These are phyloP conservation scores for Lolium perenne DNA, from an alignment of 176 grass and related monocot genomes.

Conservation along the genomic window DNA sequence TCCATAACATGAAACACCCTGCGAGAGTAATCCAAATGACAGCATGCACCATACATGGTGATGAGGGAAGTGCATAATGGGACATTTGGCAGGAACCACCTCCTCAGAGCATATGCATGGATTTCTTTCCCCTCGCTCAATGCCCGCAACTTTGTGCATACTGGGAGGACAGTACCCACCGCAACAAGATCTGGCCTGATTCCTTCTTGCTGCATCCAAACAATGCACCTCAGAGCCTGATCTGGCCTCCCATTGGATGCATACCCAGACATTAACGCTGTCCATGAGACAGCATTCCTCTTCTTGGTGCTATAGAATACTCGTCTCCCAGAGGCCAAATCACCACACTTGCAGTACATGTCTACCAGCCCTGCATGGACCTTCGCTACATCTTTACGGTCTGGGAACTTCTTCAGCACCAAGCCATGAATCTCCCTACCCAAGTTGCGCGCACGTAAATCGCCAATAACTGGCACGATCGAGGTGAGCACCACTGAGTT, in stretches of 20 bases:
- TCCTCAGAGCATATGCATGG: slow-evolving; percentile 76
- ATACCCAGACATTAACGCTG: slow-evolving; percentile 85
- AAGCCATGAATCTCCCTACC: slow-evolving; percentile 83
- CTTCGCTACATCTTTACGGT: slow-evolving; percentile 58
- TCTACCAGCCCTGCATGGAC: slow-evolving; percentile 75
- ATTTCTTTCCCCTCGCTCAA: slow-evolving; percentile 73
- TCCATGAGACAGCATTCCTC: slow-evolving; percentile 83
- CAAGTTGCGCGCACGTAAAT: slow-evolving; percentile 58
- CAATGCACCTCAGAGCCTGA: slow-evolving; percentile 76
- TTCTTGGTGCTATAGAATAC: slow-evolving; percentile 78
- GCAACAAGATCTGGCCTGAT: slow-evolving; percentile 73
- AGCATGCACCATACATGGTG: slow-evolving; percentile 65
- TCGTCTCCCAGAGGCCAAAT: slow-evolving; percentile 73
- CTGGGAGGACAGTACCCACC: slow-evolving; percentile 74
- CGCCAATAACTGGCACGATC: slow-evolving; percentile 69
- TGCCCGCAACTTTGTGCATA: slow-evolving; percentile 76
- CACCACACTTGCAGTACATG: slow-evolving; percentile 94
- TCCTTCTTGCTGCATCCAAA: slow-evolving; percentile 96
- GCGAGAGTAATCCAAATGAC: slow-evolving; percentile 61
- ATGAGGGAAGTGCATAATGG: slow-evolving; percentile 84
- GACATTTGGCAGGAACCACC: slow-evolving; percentile 80
- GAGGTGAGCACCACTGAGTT: slow-evolving; percentile 79
- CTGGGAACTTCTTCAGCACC: slow-evolving; percentile 70
- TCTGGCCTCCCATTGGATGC: slow-evolving; percentile 77
- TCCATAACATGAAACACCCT: slow-evolving; percentile 70